Base-by-base conservation (phyloP, 75 land plant species). In the Adiantum capillusveneris region DNA sequence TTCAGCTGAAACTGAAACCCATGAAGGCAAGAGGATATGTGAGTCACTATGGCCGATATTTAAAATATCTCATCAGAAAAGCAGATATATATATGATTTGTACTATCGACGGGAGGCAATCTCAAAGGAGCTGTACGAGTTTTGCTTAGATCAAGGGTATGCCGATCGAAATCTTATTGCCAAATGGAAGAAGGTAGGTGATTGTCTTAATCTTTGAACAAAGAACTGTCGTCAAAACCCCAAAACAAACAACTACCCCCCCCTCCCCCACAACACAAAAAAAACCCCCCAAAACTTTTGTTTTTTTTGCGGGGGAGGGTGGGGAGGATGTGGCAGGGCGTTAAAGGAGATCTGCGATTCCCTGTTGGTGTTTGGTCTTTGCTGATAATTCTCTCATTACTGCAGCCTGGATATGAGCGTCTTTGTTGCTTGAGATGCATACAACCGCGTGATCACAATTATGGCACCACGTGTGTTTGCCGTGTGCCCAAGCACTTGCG, bases 1-100 rank as follows among this genome's bases (percentile, higher is more conserved):
- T 57, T 62, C 94, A 87, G 96, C 92, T 69, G 88, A 86, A 57
- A 84, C 81, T 72, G 92, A 90, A 29, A 72, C 96, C 6, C 84
- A 90, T 62, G 96, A 90, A 63, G 92, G 88, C 19, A 90, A 90
- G 75, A 79, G 96, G 60, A 84, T 83, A 56, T 90, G 92, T 65
- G 96, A 90, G 63, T 71, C 78, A n/a, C 46, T 86, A 56, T 90
- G 96, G 96, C 96, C 96, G 9, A 90, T 90, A 49, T 90, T 90
- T 41, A 76, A 74, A 53, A 79, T 87, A 24, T 60, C 80, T 14
- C 92, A 90, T 67, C 96, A 90, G 53, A 90, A 84, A 73, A 86
- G 87, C 57, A 80, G 92, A 12, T 90, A 90, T 57, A 69, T 90
- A 6, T 90, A 64, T 68, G 92, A 90, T 57, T 75, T 90, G 21